phyloP scores from a whole-genome alignment of 192 early-diverging fungal genomes.

The Ambispora gerdemannii region DNA sequence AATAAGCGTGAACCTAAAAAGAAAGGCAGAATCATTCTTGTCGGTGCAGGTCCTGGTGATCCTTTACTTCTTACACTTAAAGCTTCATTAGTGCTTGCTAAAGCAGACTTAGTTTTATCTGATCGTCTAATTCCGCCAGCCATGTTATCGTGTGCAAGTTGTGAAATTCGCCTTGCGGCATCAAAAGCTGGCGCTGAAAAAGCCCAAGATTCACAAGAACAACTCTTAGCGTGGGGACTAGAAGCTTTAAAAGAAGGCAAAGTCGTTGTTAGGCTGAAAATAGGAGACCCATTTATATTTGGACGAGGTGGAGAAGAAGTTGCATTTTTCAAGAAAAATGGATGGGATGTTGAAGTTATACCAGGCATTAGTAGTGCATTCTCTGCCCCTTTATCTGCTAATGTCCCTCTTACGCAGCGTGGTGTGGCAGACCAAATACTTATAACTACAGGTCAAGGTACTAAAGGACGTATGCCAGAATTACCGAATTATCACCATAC shows the following conservation, averaged over 20 bases:
- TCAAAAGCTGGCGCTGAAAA: slow-evolving; percentile 48
- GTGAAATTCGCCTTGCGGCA: slow-evolving; percentile 62
- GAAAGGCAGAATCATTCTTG: slow-evolving; percentile 55
- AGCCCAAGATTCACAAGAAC: slow-evolving; percentile 72
- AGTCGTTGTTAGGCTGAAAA: slow-evolving; percentile 82
- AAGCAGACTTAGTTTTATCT: slow-evolving; percentile 81
- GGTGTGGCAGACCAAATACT: slow-evolving; percentile 84
- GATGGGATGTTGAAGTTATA: slow-evolving; percentile 64
- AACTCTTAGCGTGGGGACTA: slow-evolving; percentile 70
- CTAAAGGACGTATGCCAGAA: slow-evolving; percentile 72
- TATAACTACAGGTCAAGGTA: slow-evolving; percentile 75
- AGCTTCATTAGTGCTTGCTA: slow-evolving; percentile 56
- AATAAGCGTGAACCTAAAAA: neutral
- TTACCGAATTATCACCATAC: slow-evolving; percentile 63
- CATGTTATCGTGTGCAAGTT: slow-evolving; percentile 46
- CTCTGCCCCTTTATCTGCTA: slow-evolving; percentile 68
- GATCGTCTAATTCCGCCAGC: slow-evolving; percentile 73
- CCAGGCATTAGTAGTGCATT: slow-evolving; percentile 79
- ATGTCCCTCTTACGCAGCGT: slow-evolving; percentile 84
- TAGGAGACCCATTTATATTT: slow-evolving; percentile 91
- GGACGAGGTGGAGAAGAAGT: slow-evolving; percentile 91
- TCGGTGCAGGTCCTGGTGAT: slow-evolving; percentile 84
- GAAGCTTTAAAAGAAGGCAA: slow-evolving; percentile 62
- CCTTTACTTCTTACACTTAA: slow-evolving; percentile 75
- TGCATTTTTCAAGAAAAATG: slow-evolving; percentile 64